phyloP scores from a whole-genome alignment of 2,329 filamentous ascomycete species.

The Lecanicillium sp. region DNA sequence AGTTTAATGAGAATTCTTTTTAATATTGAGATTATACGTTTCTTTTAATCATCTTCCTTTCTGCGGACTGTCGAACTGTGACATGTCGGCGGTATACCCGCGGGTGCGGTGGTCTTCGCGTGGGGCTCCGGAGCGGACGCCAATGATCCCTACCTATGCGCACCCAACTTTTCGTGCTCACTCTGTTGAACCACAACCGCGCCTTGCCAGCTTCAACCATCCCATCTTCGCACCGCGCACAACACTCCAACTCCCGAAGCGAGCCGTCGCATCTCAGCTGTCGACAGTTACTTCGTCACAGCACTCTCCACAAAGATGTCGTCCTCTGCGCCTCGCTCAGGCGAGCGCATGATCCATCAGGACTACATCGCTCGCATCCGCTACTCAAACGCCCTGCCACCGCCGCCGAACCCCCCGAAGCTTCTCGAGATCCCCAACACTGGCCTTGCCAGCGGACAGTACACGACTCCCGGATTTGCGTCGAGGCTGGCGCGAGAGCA shows the following conservation, averaged over 20 bases:
- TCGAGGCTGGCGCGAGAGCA: constrained; percentile 85
- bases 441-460: constrained; percentile 76
- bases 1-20: constrained; percentile 9
- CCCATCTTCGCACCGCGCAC: constrained; percentile 2
- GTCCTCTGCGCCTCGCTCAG: constrained; percentile 28
- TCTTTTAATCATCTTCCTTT: too few species aligned
- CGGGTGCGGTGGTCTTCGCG: neutral
- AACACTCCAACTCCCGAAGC: neutral
- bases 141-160: too few species aligned
- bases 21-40: neutral
- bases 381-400: constrained; percentile 92
- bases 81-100: too few species aligned
- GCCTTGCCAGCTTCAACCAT: neutral
- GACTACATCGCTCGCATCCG: constrained; percentile 95
- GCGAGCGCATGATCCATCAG: constrained; percentile 66
- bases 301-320: constrained; percentile 18
- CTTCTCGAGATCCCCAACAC: constrained; percentile 94
- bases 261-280: constrained; percentile 12
- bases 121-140: too few species aligned
- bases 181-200: neutral
- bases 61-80: too few species aligned
- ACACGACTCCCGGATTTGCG: constrained; percentile 84
- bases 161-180: constrained; percentile 1
- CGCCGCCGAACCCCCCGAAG: constrained; percentile 90
- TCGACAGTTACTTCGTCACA: constrained; percentile 9